These are phyloP conservation scores for Pterocarpus santalinus DNA, from an alignment of 306 rosid genomes.

Conservation along the genomic window DNA sequence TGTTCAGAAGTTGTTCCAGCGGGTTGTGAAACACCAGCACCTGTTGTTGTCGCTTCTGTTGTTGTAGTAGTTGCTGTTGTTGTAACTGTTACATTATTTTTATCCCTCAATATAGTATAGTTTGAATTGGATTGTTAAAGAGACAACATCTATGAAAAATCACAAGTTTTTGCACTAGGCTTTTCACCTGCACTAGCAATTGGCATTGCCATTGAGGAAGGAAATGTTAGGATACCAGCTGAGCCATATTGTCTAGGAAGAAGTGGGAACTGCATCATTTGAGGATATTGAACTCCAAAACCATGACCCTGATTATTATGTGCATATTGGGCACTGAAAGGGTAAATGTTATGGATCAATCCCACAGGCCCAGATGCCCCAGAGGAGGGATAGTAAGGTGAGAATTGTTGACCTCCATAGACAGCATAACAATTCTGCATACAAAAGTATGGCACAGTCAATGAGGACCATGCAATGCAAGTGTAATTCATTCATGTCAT, in stretches of 20 bases:
- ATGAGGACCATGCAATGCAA: conserved; percentile 22
- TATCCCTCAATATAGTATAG: conserved; percentile 15
- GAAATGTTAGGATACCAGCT: conserved; percentile 64
- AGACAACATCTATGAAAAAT: background rate
- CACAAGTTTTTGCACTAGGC: background rate
- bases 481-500: background rate
- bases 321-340: conserved; percentile 61
- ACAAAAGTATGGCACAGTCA: conserved; percentile 27
- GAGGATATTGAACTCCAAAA: conserved; percentile 69
- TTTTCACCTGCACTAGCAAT: conserved; percentile 56
- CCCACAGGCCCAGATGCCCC: conserved; percentile 67
- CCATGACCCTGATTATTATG: conserved; percentile 66
- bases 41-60: background rate
- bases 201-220: conserved; percentile 60
- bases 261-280: conserved; percentile 60
- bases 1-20: conserved; percentile 59
- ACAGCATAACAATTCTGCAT: conserved; percentile 68
- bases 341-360: conserved; percentile 66
- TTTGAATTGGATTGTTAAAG: background rate
- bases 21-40: conserved; percentile 49
- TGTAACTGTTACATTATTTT: conserved; percentile 54
- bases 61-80: conserved; percentile 47
- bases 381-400: conserved; percentile 60
- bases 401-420: conserved; percentile 70
- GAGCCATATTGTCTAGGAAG: conserved; percentile 59